Evolutionary conservation across 768 basidiomycete species (phyloP).

Genomic region (Xanthoconium purpureum): DNA sequence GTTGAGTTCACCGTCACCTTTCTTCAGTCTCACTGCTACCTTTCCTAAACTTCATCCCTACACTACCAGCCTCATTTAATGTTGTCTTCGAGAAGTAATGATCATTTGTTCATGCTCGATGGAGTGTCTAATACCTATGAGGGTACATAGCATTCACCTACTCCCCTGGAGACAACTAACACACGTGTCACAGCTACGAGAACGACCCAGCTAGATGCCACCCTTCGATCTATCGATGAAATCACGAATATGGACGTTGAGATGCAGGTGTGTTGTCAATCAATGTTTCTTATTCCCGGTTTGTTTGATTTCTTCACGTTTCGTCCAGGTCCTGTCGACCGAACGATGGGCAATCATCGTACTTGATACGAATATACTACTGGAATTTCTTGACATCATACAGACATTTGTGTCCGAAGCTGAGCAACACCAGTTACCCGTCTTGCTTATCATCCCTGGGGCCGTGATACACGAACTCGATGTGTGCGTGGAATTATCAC

Average conservation of each 20-base stretch:
- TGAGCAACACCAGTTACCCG: slow-evolving; percentile 46
- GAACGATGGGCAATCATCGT: slow-evolving; percentile 51
- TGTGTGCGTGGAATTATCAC: slow-evolving; percentile 40
- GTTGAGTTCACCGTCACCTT: too few relatives aligned
- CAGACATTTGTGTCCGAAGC: slow-evolving; percentile 63
- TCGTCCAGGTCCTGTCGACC: slow-evolving; percentile 39
- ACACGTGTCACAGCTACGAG: slow-evolving; percentile 5
- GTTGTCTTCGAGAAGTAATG: background rate
- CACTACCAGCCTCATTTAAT: background rate
- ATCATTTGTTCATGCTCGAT: background rate
- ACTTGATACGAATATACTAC: slow-evolving; percentile 76
- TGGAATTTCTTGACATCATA: slow-evolving; percentile 63
- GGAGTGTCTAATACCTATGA: background rate
- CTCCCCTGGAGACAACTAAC: background rate
- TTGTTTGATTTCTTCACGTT: background rate
- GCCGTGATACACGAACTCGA: slow-evolving; percentile 79
- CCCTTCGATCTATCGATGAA: slow-evolving; percentile 51
- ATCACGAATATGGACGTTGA: slow-evolving; percentile 67
- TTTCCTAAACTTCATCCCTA: background rate
- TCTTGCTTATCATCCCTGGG: slow-evolving; percentile 66
- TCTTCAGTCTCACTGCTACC: too few relatives aligned
- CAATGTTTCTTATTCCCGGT: background rate
- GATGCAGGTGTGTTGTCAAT: slow-evolving; percentile 55
- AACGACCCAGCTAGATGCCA: slow-evolving; percentile 30
- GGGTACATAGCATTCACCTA: slow-evolving; percentile 8